Evolutionary conservation across 106 monocot species (phyloP).

Genomic region (Dendrobium huoshanense): DNA sequence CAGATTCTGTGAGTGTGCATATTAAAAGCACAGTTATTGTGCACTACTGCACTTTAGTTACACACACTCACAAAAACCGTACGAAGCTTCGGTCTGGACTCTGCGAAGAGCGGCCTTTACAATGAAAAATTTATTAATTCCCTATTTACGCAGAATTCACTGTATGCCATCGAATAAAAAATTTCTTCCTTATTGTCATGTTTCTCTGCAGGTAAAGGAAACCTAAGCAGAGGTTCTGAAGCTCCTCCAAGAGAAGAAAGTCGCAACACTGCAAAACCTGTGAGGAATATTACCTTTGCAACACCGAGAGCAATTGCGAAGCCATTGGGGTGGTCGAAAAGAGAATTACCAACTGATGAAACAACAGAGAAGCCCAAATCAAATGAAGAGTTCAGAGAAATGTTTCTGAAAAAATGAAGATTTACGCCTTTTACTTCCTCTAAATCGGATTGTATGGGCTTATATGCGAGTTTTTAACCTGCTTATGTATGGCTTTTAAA

Average conservation of each 20-base stretch:
- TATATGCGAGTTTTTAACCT: not conserved
- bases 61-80: too few species aligned
- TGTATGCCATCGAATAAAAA: not conserved
- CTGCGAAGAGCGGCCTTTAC: not conserved
- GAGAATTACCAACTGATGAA: slow-evolving; percentile 27
- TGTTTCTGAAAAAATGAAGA: slow-evolving; percentile 67
- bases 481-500: too few species aligned
- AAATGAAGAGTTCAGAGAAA: slow-evolving; percentile 78
- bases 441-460: not conserved
- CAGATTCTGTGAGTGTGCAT: too few species aligned
- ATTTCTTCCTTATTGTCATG: not conserved
- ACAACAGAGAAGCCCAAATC: slow-evolving; percentile 61
- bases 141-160: not conserved
- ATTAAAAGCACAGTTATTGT: too few species aligned
- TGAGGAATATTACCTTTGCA: slow-evolving; percentile 64
- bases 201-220: slow-evolving; percentile 33
- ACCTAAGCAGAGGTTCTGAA: slow-evolving; percentile 2
- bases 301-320: slow-evolving; percentile 53
- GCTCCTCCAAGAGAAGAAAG: slow-evolving; percentile 13
- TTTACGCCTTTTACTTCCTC: not conserved
- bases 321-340: slow-evolving; percentile 58
- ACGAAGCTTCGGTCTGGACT: too few species aligned
- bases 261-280: slow-evolving; percentile 20
- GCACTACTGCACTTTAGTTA: too few species aligned
- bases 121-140: not conserved